A percentile compares a stretch with the other conserved stretches of the same genome.
phyloP scores from a whole-genome alignment of 176 grass and related monocot genomes.

The Poa pratensis region DNA sequence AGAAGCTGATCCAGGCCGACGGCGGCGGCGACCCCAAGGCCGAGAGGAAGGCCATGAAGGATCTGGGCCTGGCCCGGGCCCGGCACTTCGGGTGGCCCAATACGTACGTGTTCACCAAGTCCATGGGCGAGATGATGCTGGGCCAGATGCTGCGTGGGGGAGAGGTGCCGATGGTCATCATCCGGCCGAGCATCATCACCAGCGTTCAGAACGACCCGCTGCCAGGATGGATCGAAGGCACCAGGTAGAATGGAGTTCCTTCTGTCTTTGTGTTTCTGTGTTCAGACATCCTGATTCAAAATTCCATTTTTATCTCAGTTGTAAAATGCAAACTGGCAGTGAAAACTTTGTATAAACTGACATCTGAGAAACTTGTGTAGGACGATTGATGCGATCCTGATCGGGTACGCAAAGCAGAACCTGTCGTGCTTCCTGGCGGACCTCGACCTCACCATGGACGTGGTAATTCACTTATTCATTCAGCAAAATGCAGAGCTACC shows the following conservation, averaged over 20 bases:
- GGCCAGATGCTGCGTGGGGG: constrained; percentile 32
- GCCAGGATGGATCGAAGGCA: constrained; percentile 86
- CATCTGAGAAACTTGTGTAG: background rate
- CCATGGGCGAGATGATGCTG: constrained; percentile 84
- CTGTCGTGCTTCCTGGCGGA: constrained; percentile 82
- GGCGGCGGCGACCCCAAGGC: constrained; percentile 30
- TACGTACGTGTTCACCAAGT: constrained; percentile 95
- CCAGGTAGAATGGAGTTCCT: background rate
- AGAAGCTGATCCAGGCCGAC: constrained; percentile 44
- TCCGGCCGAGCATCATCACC: constrained; percentile 84
- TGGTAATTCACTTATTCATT: constrained; percentile 36
- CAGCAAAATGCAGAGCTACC: no score
- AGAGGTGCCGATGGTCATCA: constrained; percentile 51
- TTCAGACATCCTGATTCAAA: background rate
- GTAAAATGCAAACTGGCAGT: background rate
- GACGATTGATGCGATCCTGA: constrained; percentile 74
- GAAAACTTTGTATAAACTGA: background rate
- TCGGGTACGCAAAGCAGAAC: constrained; percentile 72
- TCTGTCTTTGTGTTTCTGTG: background rate
- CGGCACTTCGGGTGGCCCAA: constrained; percentile 86
- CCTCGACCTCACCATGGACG: constrained; percentile 73
- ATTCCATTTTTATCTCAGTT: no score
- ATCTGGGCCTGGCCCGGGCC: constrained; percentile 71
- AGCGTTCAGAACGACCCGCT: constrained; percentile 71
- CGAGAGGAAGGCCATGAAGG: constrained; percentile 73